Evolutionary conservation across 306 rosid species (phyloP).

Genomic region (Abrus pulchellus): DNA sequence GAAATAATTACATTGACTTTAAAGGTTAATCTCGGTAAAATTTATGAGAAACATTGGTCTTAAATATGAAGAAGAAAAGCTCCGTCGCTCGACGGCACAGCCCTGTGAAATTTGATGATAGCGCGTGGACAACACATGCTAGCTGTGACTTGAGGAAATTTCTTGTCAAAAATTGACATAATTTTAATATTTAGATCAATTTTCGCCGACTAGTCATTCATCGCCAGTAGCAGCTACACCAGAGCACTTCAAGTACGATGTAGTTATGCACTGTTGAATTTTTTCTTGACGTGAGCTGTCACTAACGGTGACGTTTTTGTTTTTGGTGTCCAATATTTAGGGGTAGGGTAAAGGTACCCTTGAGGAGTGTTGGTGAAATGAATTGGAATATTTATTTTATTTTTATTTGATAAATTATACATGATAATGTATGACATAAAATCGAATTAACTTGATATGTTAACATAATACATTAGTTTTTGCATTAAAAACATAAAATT

Average conservation of each 20-base stretch:
- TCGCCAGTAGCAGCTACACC: not conserved
- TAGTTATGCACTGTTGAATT: not conserved
- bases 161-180: not conserved
- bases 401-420: too few species aligned
- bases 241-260: constrained; percentile 9
- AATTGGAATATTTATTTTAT: too few species aligned
- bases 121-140: constrained; percentile 16
- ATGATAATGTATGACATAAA: too few species aligned
- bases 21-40: not conserved
- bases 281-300: constrained; percentile 29
- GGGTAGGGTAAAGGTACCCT: not conserved
- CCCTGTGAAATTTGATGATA: not conserved
- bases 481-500: too few species aligned
- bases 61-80: not conserved
- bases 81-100: not conserved
- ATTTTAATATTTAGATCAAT: not conserved
- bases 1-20: too few species aligned
- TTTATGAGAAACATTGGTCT: not conserved
- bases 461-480: too few species aligned
- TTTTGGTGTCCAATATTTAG: not conserved
- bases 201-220: constrained; percentile 14
- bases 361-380: too few species aligned
- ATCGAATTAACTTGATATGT: too few species aligned
- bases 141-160: not conserved
- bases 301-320: constrained; percentile 21